These are phyloP conservation scores for Pseudozyma sp. DNA, from an alignment of 1,284 basidiomycete genomes.

Conservation along the genomic window DNA sequence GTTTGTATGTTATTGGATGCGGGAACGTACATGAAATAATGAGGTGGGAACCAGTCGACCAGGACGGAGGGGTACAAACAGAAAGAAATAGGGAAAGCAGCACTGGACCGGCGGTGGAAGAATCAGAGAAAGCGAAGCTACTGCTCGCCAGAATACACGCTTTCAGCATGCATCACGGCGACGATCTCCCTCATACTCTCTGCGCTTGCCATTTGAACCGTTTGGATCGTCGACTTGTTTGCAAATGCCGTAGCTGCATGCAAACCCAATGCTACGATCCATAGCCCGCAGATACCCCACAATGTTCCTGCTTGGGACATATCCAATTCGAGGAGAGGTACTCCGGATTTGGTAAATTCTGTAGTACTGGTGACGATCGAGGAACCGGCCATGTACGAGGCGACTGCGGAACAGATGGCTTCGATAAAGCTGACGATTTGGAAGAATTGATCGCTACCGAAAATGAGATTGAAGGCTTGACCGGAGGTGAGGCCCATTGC, in stretches of 20 bases:
- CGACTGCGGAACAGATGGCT: constrained; percentile 43
- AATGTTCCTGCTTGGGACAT: constrained; percentile 46
- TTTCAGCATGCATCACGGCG: constrained; percentile 48
- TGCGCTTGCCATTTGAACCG: constrained; percentile 34
- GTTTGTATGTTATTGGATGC: neutral
- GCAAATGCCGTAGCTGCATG: constrained; percentile 46
- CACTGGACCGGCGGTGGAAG: no score
- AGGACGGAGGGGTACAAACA: constrained; percentile 7
- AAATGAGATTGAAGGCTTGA: constrained; percentile 46
- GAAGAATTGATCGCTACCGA: constrained; percentile 47
- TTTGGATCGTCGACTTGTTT: constrained; percentile 43
- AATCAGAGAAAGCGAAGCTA: neutral
- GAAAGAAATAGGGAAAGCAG: no score
- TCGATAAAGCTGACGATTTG: constrained; percentile 45
- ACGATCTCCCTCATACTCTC: constrained; percentile 47
- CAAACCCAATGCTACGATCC: constrained; percentile 35
- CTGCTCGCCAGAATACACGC: constrained; percentile 41
- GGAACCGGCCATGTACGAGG: constrained; percentile 43
- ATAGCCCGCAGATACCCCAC: constrained; percentile 48
- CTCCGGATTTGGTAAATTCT: constrained; percentile 21
- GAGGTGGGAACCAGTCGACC: constrained; percentile 1
- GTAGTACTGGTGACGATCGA: constrained; percentile 26
- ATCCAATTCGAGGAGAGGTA: constrained; percentile 32
- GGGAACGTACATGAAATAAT: neutral
- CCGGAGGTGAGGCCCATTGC: constrained; percentile 30